These are phyloP conservation scores for Alternaria sp. DNA, from an alignment of 2,329 filamentous ascomycete species.

Conservation along the genomic window DNA sequence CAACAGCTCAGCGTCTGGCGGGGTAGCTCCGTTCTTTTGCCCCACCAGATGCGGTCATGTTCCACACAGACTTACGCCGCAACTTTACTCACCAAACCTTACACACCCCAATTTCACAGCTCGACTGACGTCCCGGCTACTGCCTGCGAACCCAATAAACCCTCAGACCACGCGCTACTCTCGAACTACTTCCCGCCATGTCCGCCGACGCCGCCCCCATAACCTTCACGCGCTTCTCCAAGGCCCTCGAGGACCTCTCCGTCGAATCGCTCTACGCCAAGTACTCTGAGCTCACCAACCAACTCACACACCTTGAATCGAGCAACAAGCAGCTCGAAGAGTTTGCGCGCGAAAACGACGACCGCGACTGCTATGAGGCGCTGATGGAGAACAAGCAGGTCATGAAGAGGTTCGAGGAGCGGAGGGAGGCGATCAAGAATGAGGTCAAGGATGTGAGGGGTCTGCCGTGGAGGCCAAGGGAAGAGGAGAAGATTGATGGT, in stretches of 20 bases:
- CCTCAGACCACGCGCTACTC: not conserved
- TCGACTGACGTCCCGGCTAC: not conserved
- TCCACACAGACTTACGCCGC: not conserved
- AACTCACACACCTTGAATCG: constrained; percentile 74
- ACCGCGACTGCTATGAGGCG: constrained; percentile 75
- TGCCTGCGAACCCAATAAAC: not conserved
- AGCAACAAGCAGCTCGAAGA: constrained; percentile 76
- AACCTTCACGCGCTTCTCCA: constrained; percentile 66
- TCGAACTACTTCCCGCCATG: constrained; percentile 53
- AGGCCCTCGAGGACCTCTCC: constrained; percentile 71
- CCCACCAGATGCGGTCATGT: not conserved
- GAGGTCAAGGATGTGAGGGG: constrained; percentile 70
- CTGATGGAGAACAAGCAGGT: constrained; percentile 75
- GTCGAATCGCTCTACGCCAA: constrained; percentile 73
- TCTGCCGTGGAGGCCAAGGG: constrained; percentile 56
- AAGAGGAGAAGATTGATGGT: constrained; percentile 18
- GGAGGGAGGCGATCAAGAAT: constrained; percentile 66
- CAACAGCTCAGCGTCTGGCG: not conserved
- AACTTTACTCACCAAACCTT: not conserved
- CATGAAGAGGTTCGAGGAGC: constrained; percentile 70
- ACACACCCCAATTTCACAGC: not conserved
- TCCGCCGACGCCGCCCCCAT: constrained; percentile 70
- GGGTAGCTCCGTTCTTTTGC: not conserved
- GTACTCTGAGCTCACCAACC: constrained; percentile 77
- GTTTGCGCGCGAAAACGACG: constrained; percentile 60